Base-by-base conservation (phyloP, 805 yeast genomes). In the Blastobotrys attinorum region DNA sequence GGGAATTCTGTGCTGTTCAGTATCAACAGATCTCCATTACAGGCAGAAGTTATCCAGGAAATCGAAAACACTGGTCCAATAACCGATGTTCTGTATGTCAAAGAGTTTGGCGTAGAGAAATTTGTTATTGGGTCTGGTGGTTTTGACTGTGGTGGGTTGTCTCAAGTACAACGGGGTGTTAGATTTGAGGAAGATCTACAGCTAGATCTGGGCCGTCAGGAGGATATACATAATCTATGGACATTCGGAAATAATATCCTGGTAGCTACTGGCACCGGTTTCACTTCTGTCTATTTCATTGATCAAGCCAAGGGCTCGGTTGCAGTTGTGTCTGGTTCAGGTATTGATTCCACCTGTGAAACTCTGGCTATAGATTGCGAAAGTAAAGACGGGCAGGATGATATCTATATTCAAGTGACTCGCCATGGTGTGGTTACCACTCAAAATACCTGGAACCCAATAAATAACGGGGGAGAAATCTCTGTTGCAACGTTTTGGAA, bases 61-160 rank as follows among this genome's bases (percentile, higher is more conserved):
- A 23, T 48, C 11, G 37, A 43, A 8, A 45, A 39, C 21, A 31
- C 45, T 2, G 47, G 46, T 10, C 44, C 51, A 10, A 33, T 48
- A 4, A 34, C 38, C 4, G 51, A 45, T 16, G 25, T 31, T 16
- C 29, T 31, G 8, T 25, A 29, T 22, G 33, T 35, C 25, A 39
- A 44, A 11, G 32, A 25, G 17, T 15, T 7, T n/a, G 15, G 15
- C 17, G 37, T 15, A 17, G 8, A 31, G 29, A 32, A 29, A 21
- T 11, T 39, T 31, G 18, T 20, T 18, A 39, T 38, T 2, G 38
- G 37, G 16, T 41, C 45, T 22, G 45, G 45, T 3, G 48, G 45
- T 8, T 25, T 37, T 10, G 34, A n/a, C 17, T 23, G 21, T 13
- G 43, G 48, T 11, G 23, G 42, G 16, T 22, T 45, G 27, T 15